These are phyloP conservation scores for Chalciporus sphaerocephalus DNA, from an alignment of 768 basidiomycete species.

Conservation along the genomic window DNA sequence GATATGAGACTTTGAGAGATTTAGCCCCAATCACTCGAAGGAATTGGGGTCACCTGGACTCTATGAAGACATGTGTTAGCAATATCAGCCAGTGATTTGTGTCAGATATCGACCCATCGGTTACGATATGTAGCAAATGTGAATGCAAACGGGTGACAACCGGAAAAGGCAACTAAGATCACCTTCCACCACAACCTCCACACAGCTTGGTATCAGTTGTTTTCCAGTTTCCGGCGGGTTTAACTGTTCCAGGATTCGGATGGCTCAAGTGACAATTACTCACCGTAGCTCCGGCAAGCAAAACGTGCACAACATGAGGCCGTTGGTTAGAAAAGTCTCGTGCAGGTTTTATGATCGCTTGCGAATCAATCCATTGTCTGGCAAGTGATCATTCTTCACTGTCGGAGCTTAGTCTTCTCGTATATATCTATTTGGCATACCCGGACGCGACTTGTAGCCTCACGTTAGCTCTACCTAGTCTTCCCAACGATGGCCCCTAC, in stretches of 20 bases:
- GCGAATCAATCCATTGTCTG: slow-evolving; percentile 21
- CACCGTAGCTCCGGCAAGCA: slow-evolving; percentile 25
- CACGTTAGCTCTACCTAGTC: slow-evolving; percentile 6
- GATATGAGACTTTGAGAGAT: slow-evolving; percentile 16
- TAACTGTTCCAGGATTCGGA: background rate
- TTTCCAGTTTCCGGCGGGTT: background rate
- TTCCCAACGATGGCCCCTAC: slow-evolving; percentile 27
- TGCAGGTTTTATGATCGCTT: slow-evolving; percentile 23
- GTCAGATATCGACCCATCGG: background rate
- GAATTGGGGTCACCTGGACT: background rate
- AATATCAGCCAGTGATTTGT: background rate
- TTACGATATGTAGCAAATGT: background rate
- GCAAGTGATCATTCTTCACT: slow-evolving; percentile 22
- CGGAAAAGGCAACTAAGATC: background rate
- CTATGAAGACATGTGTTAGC: slow-evolving; percentile 10
- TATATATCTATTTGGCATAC: slow-evolving; percentile 22
- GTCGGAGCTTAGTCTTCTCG: slow-evolving; percentile 21
- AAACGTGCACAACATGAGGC: slow-evolving; percentile 35
- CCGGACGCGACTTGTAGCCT: slow-evolving; percentile 9
- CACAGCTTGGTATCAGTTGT: background rate
- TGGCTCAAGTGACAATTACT: slow-evolving; percentile 27
- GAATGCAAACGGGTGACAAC: background rate
- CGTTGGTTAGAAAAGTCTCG: slow-evolving; percentile 13
- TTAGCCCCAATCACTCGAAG: background rate
- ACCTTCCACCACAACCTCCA: background rate